Conservation (phyloP, 768 basidiomycete genomes). For the Kwoniella mangroviensis region DNA sequence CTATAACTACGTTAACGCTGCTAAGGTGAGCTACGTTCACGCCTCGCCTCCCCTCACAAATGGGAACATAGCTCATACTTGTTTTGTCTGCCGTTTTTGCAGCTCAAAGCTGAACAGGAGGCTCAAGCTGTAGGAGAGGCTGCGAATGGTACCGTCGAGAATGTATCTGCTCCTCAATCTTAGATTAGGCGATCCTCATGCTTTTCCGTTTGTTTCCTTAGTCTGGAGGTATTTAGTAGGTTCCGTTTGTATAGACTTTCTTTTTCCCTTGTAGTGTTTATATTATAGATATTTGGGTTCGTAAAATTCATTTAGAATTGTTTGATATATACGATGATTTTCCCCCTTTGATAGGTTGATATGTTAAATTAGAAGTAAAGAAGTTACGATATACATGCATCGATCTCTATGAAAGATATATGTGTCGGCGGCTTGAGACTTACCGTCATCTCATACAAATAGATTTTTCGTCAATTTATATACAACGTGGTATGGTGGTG, state of each 20-base stretch:
- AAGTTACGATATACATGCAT: neutral
- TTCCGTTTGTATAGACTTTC: neutral
- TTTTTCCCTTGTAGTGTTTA: neutral
- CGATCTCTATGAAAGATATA: neutral
- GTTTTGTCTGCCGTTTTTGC: neutral
- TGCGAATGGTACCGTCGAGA: conserved; percentile 31
- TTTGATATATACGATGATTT: no score
- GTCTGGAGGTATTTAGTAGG: no score
- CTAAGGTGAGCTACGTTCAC: conserved; percentile 42
- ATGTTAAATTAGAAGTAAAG: neutral
- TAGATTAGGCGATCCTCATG: neutral
- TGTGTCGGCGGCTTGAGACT: neutral
- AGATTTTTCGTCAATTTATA: no score
- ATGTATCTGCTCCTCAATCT: conserved; percentile 1
- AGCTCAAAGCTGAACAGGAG: conserved; percentile 41
- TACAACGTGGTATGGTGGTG: no score
- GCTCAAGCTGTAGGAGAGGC: conserved; percentile 34
- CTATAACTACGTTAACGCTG: conserved; percentile 51
- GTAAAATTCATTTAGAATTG: no score
- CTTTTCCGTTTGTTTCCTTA: neutral
- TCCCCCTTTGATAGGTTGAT: neutral
- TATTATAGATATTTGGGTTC: neutral
- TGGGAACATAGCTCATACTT: neutral
- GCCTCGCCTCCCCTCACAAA: neutral
- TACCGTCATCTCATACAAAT: neutral